Evolutionary conservation across 352 stramenopile species (phyloP).

Genomic region (Aphanomyces euteiches): DNA sequence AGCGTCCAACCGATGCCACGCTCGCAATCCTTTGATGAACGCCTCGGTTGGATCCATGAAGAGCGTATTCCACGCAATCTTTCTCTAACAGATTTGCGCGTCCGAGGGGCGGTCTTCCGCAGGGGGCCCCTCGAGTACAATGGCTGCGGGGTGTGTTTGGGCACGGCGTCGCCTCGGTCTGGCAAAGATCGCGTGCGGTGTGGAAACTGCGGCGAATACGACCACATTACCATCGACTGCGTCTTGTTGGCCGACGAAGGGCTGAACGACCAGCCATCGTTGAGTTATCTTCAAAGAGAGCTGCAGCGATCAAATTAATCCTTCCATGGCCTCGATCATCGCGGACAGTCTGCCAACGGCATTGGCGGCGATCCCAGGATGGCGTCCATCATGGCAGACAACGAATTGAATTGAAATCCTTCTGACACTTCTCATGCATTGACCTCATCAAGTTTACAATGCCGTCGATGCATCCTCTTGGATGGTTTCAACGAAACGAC

Average conservation of each 20-base stretch:
- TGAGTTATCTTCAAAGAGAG: slow-evolving; percentile 28
- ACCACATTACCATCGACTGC: slow-evolving; percentile 30
- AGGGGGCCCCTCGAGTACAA: slow-evolving; percentile 28
- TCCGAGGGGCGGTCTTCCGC: slow-evolving; percentile 24
- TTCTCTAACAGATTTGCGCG: slow-evolving; percentile 24
- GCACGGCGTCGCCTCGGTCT: slow-evolving; percentile 2
- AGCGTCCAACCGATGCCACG: neutral
- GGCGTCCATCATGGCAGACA: too few relatives aligned
- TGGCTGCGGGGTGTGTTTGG: slow-evolving; percentile 22
- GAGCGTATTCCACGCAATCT: slow-evolving; percentile 20
- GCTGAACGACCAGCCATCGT: neutral
- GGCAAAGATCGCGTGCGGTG: slow-evolving; percentile 5
- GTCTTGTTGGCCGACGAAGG: neutral
- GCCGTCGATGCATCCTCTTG: too few relatives aligned
- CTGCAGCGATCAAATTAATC: neutral
- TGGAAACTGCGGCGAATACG: slow-evolving; percentile 29
- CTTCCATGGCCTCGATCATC: too few relatives aligned
- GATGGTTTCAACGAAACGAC: too few relatives aligned
- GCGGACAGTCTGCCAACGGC: too few relatives aligned
- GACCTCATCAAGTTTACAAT: too few relatives aligned
- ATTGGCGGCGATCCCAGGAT: too few relatives aligned
- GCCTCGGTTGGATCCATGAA: neutral
- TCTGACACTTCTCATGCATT: too few relatives aligned
- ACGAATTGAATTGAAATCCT: too few relatives aligned
- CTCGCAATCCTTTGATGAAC: slow-evolving; percentile 11